Conservation (phyloP, 345 rosid genomes). For the Passiflora organensis region DNA sequence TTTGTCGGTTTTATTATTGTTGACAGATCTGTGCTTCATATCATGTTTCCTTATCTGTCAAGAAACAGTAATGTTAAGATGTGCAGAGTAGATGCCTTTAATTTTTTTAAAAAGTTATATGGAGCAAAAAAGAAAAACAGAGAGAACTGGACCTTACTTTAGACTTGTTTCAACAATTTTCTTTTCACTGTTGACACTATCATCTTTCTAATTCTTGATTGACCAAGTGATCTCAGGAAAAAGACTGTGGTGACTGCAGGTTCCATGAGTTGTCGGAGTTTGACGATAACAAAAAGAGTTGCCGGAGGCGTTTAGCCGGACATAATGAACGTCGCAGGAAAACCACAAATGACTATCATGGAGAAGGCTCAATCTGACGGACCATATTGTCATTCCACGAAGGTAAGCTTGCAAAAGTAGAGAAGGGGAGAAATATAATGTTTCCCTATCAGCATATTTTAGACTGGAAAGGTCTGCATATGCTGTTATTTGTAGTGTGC, state of each 20-base stretch:
- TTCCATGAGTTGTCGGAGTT: constrained; percentile 78
- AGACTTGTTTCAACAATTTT: too few relatives aligned
- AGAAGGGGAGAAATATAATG: constrained; percentile 2
- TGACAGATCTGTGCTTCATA: too few relatives aligned
- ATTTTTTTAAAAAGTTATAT: too few relatives aligned
- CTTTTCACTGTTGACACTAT: too few relatives aligned
- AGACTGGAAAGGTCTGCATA: constrained; percentile 7
- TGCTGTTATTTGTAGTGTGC: constrained; percentile 23
- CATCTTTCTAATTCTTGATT: too few relatives aligned
- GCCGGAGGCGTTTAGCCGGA: constrained; percentile 81
- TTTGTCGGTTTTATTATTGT: too few relatives aligned
- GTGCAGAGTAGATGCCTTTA: too few relatives aligned
- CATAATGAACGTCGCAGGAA: constrained; percentile 88
- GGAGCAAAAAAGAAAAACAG: too few relatives aligned
- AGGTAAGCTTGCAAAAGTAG: constrained; percentile 11
- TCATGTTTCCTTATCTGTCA: too few relatives aligned
- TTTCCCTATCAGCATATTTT: constrained; percentile 3
- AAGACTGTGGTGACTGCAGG: constrained; percentile 29
- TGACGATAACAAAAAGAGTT: constrained; percentile 72
- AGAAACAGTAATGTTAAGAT: too few relatives aligned
- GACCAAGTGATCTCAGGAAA: too few relatives aligned
- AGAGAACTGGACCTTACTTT: too few relatives aligned
- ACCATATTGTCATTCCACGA: not conserved
- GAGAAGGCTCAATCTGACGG: constrained; percentile 37
- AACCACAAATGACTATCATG: constrained; percentile 39